Evolutionary conservation across 2,329 filamentous ascomycete genomes (phyloP), one percentile per base, ranked within the genome.

Genomic region (Aphanocladium album): DNA sequence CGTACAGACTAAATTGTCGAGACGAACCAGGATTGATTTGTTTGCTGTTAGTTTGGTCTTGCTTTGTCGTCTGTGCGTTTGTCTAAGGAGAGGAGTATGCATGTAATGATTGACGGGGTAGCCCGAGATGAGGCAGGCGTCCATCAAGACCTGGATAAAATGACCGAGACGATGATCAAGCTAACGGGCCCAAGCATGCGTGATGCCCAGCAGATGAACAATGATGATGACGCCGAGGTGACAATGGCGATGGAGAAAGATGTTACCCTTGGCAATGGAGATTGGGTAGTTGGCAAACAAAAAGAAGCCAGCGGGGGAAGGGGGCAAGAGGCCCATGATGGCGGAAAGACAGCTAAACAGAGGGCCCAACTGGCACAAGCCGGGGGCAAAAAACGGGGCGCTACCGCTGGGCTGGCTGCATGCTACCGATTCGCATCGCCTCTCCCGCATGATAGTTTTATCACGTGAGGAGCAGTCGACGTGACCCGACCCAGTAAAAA

Each of bases 401-500:
- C 53, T 43, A 52, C 53, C 54, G 47, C n/a, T 49, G 39, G 54
- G 54, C 49, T 41, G 25, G 43, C 46, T 58, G 60, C 60, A 62
- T 27, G 60, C 37, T 62, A 35, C 49, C 60, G 51, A 55, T 54
- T 46, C 17, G 46, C 46, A 46, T 51, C 45, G 39, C 39, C 46
- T 57, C 12, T 43, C 52, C 54, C 55, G 60, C 60, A 62, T 62
- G 49, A 57, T 41, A 52, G 17, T 37, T 50, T 37, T 25, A 37
- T 62, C 60, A 62, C 60, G 60, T 62, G 60, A 62, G 25, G 21
- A 47, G 41, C 1, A 23, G 30, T n/a, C 33, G 60, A 62, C 49
- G 60, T 58, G 55, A 62, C 54, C 49, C 19, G 57, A 19, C 49
- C 57, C 57, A 59, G 27, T 19, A 30, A 52, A 39, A 57, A 45